Conservation (phyloP, 352 stramenopile genomes). For the Pythium brachiatum region DNA sequence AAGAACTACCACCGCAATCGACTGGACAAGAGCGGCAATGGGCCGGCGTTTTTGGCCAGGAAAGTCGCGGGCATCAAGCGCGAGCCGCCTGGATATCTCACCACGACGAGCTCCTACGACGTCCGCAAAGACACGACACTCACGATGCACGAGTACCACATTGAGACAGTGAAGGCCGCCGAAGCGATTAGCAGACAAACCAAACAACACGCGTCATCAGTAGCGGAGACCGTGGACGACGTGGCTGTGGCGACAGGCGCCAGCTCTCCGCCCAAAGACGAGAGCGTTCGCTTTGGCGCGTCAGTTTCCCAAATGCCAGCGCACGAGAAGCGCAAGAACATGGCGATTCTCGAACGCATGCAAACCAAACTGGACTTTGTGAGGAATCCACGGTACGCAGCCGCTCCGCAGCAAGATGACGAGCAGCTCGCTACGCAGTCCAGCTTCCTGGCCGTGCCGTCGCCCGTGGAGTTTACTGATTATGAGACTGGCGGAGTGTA, state of each 20-base stretch:
- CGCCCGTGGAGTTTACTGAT: conserved; percentile 55
- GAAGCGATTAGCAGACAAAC: neutral
- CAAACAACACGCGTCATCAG: neutral
- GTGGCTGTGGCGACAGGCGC: neutral
- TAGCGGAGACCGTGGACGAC: neutral
- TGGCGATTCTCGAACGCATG: conserved; percentile 70
- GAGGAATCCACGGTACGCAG: conserved; percentile 55
- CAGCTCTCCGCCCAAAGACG: neutral
- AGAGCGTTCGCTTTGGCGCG: neutral
- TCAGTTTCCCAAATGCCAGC: conserved; percentile 37
- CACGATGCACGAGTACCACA: conserved; percentile 35
- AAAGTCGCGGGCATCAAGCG: conserved; percentile 24
- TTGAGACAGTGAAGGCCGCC: conserved; percentile 39
- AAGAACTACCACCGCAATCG: conserved; percentile 42
- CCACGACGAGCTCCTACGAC: conserved; percentile 40
- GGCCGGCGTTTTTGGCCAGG: conserved; percentile 6
- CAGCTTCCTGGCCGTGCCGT: conserved; percentile 53
- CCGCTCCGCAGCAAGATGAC: neutral
- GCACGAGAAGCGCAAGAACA: conserved; percentile 56
- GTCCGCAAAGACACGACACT: conserved; percentile 57
- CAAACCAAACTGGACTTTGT: conserved; percentile 76
- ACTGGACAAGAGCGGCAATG: conserved; percentile 52
- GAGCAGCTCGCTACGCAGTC: neutral
- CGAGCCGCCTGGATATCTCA: conserved; percentile 50
- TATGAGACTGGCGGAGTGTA: conserved; percentile 79